Evolutionary conservation across 2,329 filamentous ascomycete species (phyloP).

Genomic region (Exophiala calicioides): DNA sequence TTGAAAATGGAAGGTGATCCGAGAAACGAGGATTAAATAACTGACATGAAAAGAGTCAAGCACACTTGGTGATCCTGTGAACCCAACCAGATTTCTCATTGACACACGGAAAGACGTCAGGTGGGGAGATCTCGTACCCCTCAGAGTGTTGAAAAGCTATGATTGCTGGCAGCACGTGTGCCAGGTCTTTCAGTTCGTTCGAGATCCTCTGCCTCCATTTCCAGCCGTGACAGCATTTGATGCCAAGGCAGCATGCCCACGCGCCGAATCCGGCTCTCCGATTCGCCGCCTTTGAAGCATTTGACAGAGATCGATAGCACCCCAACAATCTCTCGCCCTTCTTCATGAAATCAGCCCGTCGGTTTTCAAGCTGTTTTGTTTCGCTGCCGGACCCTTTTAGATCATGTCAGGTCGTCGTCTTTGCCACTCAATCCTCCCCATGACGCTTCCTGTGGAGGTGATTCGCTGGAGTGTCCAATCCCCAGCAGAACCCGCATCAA

Average conservation of each 20-base stretch:
- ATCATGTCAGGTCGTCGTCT: constrained; percentile 4
- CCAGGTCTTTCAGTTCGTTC: constrained; percentile 12
- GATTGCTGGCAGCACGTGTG: constrained; percentile 16
- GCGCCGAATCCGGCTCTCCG: constrained; percentile 8
- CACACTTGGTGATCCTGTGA: too few relatives aligned
- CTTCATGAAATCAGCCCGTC: constrained; percentile 12
- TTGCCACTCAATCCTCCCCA: constrained; percentile 25
- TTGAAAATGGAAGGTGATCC: constrained; percentile 13
- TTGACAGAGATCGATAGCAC: too few relatives aligned
- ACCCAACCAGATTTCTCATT: too few relatives aligned
- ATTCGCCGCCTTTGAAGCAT: constrained; percentile 16
- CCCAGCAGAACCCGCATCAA: constrained; percentile 1
- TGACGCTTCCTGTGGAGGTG: constrained; percentile 12
- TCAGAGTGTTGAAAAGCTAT: background rate
- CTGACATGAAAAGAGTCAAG: constrained; percentile 11
- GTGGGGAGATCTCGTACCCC: constrained; percentile 4
- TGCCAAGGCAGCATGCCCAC: constrained; percentile 10
- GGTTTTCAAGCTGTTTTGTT: constrained; percentile 5
- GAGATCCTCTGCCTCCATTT: constrained; percentile 9
- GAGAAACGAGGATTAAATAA: constrained; percentile 13
- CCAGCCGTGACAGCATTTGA: background rate
- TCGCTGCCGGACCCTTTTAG: constrained; percentile 5
- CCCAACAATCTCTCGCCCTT: too few relatives aligned
- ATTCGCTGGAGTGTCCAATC: constrained; percentile 17
- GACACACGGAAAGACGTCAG: background rate